Evolutionary conservation across 1,284 basidiomycete genomes (phyloP), one percentile per base, ranked within the genome.

Genomic region (Trichosporon sp.): DNA sequence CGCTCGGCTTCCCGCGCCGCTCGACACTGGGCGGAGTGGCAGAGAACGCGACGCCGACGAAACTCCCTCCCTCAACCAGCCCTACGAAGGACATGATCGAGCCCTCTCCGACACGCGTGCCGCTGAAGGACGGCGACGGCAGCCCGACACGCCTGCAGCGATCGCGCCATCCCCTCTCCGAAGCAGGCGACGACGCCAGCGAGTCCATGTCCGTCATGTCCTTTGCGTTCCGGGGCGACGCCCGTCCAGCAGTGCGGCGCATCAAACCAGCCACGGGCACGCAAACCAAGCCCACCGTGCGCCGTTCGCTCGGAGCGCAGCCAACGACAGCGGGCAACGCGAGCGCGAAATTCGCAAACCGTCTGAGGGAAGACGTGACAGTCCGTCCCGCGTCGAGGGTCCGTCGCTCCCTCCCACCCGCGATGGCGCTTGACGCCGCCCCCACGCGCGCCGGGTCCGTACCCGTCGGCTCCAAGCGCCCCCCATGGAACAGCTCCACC

Each of bases 271-370:
- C 63, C 65, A 5, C 26, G 7, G 67, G 35, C 11, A n/a, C n/a
- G 16, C 16, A 38, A 1, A 37, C 68, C 8, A 63, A 26, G 26
- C 4, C 70, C 21, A 35, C 72, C 26, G 70, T 70, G 26, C 73
- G 76, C n/a, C 68, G 77, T 19, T 63, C 65, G 12, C 69, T 72
- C 3, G 71, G 71, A 16, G 71, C 76, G 4, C 74, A 32, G 16
- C 32, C 59, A 73, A 59, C 68, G 11, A 65, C 78, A 11, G 46
- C 74, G 0, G 72, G 73, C 7, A 76, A 75, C 7, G 79, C 78
- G 10, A 77, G 78, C 67, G 82, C 81, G 19, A 83, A 83, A 68
- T 83, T 82, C 67, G 80, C 79, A 0, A 71, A 82, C 73, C 76
- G 82, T 8, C 73, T 83, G 10, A 72, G 81, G 38, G 74, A 75